Conservation (phyloP, 768 basidiomycete genomes). For the Strobilomyces echinocephalus region DNA sequence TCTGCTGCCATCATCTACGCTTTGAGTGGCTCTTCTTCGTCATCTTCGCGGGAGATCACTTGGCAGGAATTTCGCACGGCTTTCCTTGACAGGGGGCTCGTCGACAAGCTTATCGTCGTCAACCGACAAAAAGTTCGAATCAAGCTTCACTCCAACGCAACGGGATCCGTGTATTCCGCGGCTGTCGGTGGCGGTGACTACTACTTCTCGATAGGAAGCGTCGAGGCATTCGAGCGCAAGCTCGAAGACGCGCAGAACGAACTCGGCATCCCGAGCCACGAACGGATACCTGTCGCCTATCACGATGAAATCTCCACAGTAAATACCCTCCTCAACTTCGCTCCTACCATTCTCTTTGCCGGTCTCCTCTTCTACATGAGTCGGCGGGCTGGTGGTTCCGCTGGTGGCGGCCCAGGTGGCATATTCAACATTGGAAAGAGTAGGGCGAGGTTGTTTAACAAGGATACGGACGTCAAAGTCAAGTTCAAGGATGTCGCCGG, state of each 20-base stretch:
- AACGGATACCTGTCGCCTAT: constrained; percentile 96
- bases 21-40: constrained; percentile 43
- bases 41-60: constrained; percentile 82
- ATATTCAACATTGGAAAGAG: constrained; percentile 98
- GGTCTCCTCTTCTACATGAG: constrained; percentile 90
- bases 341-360: constrained; percentile 88
- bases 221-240: constrained; percentile 94
- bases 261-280: constrained; percentile 84
- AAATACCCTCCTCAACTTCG: constrained; percentile 81
- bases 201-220: constrained; percentile 95
- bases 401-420: constrained; percentile 69
- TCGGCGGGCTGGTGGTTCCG: constrained; percentile 56
- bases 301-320: constrained; percentile 88
- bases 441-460: constrained; percentile 90
- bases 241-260: constrained; percentile 91
- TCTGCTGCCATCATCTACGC: constrained; percentile 62
- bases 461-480: constrained; percentile 89
- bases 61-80: constrained; percentile 99
- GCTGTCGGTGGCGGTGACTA: constrained; percentile 59
- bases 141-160: constrained; percentile 87
- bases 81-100: constrained; percentile 93
- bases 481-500: constrained; percentile 97
- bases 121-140: constrained; percentile 89
- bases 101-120: constrained; percentile 88
- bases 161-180: constrained; percentile 69